These are phyloP conservation scores for Mycena pura DNA, from an alignment of 768 basidiomycete species.

Conservation along the genomic window DNA sequence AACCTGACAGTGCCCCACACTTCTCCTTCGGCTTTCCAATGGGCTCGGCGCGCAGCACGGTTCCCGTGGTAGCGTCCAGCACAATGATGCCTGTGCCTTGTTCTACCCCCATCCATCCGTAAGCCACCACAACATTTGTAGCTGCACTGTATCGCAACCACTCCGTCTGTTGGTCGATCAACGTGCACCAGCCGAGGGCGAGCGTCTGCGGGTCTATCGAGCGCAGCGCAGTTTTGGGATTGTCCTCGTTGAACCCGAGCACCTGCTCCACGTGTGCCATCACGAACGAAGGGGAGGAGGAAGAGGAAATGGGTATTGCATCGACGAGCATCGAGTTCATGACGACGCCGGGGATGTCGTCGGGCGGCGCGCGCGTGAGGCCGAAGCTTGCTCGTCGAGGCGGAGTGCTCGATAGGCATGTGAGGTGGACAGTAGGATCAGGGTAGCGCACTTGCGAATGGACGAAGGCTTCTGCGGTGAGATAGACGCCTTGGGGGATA, in stretches of 20 bases:
- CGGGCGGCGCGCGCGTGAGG: slow-evolving; percentile 3
- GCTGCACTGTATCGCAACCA: slow-evolving; percentile 18
- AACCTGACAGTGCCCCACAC: neutral
- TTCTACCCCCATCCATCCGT: slow-evolving; percentile 11
- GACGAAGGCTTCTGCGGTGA: slow-evolving; percentile 10
- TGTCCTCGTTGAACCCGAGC: slow-evolving; percentile 1
- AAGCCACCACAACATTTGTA: slow-evolving; percentile 11
- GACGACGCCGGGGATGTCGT: slow-evolving; percentile 2
- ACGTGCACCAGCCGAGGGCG: slow-evolving; percentile 17
- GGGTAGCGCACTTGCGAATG: slow-evolving; percentile 16
- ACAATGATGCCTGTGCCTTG: slow-evolving; percentile 9
- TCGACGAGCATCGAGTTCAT: slow-evolving; percentile 7
- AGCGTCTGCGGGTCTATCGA: slow-evolving; percentile 12
- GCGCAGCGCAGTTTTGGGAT: slow-evolving; percentile 13
- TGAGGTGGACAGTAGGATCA: slow-evolving; percentile 13
- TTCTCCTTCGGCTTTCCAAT: slow-evolving; percentile 15
- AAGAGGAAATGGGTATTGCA: slow-evolving; percentile 5
- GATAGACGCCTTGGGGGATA: slow-evolving; percentile 11
- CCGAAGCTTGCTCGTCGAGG: slow-evolving; percentile 3
- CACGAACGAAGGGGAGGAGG: slow-evolving; percentile 13
- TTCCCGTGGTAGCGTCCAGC: slow-evolving; percentile 13
- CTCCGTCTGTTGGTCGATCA: slow-evolving; percentile 14
- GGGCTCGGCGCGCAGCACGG: slow-evolving; percentile 8
- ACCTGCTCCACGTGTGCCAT: slow-evolving; percentile 14
- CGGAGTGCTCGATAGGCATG: neutral